Base-by-base conservation (phyloP, 768 basidiomycete species). In the Neoboletus subvelutipes region DNA sequence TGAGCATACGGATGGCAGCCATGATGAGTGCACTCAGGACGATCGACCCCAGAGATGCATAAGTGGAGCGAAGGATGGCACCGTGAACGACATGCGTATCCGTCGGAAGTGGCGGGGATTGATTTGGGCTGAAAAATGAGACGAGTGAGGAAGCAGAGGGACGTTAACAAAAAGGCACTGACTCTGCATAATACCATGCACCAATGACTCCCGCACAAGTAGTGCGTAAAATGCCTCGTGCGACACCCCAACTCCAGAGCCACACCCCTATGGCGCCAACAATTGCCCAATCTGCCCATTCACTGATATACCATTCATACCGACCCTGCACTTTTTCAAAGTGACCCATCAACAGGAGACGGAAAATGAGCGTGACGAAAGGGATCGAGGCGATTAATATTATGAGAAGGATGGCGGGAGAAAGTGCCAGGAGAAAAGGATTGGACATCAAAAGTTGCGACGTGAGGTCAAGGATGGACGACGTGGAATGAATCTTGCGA, bases 161-260 rank as follows among this genome's bases (percentile, higher is more conserved):
- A 41, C 28, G 15, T 47, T n/a, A 26, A 37, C 12, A 28, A 47
- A 5, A 47, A 7, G 10, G 28, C 12, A 52, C 83, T 66, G 63
- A 86, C 81, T 84, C 77, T 29, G 82, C 70, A 73, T 92, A 96
- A 69, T 96, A 97, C 94, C 94, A 98, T 45, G 88, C 86, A 2
- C 93, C 94, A 34, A 98, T 83, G 5, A 94, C 90, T 31, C 87
- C 88, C 0, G 92, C 87, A 55, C 86, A 83, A 3, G 86, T 83
- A 52, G 88, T 90, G 8, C 92, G 78, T 43, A 94, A 73, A 2
- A 92, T 68, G 2, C 94, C 94, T 40, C 93, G 80, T 20, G 90
- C 84, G 7, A 97, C 87, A 11, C 81, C 83, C 82, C 87, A 86
- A 20, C 81, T 85, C 87, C 87, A 88, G n/a, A 86, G 70, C 84